Evolutionary conservation across 2,329 filamentous ascomycete species (phyloP), one percentile per base, ranked within the genome.

Genomic region (Dothideomycetes sp.): DNA sequence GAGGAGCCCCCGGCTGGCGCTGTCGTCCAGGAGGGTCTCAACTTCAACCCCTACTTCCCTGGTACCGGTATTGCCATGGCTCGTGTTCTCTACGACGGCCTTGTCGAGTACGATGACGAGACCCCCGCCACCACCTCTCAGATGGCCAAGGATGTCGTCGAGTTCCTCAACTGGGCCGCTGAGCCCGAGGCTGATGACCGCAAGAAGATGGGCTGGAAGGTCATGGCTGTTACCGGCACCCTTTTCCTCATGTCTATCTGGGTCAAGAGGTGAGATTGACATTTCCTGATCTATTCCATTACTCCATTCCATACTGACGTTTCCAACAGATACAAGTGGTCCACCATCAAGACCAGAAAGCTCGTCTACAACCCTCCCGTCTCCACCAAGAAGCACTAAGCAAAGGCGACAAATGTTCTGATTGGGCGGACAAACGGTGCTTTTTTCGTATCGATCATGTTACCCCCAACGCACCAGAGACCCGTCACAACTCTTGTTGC

Each of bases 1-100:
- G 91, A 98, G 53, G 91, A 98, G 69, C 75, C 86, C 45, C 91
- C 91, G 39, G 85, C 91, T 37, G 91, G 91, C 61, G 87, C 84
- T 47, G 70, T 75, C 55, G 82, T 98, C 45, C 81, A 79, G 55
- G 78, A 80, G 46, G 91, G 91, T 58, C 80, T 98, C 68, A 95
- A 96, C 80, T 98, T 98, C 79, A 98, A 98, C 78, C 91, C 91
- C 45, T 98, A 95, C 76, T 98, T 98, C 81, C 91, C 91, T 43
- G 91, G 91, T 61, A 96, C 91, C 54, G 89, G 89, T 62, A 98
- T 98, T 64, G 91, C 84, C 57, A 98, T 98, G 91, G 89, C 82
- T 55, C 89, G 91, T 78, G 91, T 96, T 46, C 79, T 98, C 45
- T 98, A 94, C 69, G 91, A 98, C 53, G 91, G 86, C 49, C 72